Conservation (phyloP, 2,329 filamentous ascomycete genomes). For the Seiridium cupressi region DNA sequence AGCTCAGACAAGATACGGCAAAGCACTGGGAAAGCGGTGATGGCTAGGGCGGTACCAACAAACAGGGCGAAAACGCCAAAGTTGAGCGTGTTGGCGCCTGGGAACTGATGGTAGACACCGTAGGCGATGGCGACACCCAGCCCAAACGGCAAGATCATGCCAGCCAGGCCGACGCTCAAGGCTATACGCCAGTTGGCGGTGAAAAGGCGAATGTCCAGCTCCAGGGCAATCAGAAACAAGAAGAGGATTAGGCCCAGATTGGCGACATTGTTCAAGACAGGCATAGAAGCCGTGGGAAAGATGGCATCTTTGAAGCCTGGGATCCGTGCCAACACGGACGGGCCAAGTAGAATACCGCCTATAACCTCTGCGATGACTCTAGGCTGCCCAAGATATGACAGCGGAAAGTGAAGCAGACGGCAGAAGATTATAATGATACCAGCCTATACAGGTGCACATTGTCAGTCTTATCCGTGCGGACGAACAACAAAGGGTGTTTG, state of each 20-base stretch:
- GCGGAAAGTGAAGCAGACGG: conserved; percentile 68
- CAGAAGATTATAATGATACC: conserved; percentile 73
- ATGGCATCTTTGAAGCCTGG: conserved; percentile 66
- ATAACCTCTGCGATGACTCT: conserved; percentile 78
- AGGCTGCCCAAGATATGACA: conserved; percentile 70
- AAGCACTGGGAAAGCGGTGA: conserved; percentile 87
- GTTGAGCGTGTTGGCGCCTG: conserved; percentile 27
- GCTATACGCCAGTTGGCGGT: conserved; percentile 70
- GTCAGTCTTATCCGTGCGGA: not conserved
- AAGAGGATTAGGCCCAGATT: conserved; percentile 73
- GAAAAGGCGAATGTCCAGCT: conserved; percentile 69
- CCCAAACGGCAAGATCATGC: conserved; percentile 72
- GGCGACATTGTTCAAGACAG: conserved; percentile 65
- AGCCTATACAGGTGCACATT: conserved; percentile 42
- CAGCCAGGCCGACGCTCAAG: conserved; percentile 63
- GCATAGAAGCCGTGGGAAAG: conserved; percentile 65
- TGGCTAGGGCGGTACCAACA: conserved; percentile 89
- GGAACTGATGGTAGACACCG: conserved; percentile 68
- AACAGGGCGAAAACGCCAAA: conserved; percentile 60
- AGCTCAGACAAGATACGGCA: conserved; percentile 92
- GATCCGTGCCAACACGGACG: conserved; percentile 72
- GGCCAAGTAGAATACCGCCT: conserved; percentile 71
- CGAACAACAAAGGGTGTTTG: not conserved
- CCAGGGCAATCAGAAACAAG: conserved; percentile 72
- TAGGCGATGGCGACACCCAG: conserved; percentile 69